These are phyloP conservation scores for Biancaea sappan DNA, from an alignment of 306 rosid species.

Conservation along the genomic window DNA sequence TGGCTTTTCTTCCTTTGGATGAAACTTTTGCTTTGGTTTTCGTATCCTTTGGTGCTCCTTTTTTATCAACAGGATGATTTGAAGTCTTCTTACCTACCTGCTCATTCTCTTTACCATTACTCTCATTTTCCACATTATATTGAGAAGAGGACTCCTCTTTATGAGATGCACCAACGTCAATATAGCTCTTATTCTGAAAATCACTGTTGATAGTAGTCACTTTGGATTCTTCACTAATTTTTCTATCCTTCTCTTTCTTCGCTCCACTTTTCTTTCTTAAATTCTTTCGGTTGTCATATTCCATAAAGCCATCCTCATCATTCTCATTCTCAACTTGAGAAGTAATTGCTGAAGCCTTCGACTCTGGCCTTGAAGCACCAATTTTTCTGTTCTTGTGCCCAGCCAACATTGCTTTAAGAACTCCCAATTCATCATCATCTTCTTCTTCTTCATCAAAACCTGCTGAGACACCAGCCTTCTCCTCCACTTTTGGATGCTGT, in stretches of 20 bases:
- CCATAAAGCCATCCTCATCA: slow-evolving; percentile 45
- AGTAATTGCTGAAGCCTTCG: slow-evolving; percentile 29
- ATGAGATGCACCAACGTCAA: slow-evolving; percentile 38
- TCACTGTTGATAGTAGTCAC: slow-evolving; percentile 31
- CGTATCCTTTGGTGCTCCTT: slow-evolving; percentile 52
- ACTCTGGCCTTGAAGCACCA: slow-evolving; percentile 33
- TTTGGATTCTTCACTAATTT: slow-evolving; percentile 44
- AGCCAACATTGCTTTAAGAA: slow-evolving; percentile 73
- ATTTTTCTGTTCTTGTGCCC: slow-evolving; percentile 58
- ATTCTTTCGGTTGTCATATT: slow-evolving; percentile 54
- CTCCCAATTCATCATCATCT: slow-evolving; percentile 50
- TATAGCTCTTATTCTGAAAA: slow-evolving; percentile 31
- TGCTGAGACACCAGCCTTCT: slow-evolving; percentile 18
- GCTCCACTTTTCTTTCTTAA: slow-evolving; percentile 58
- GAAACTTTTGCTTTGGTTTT: slow-evolving; percentile 52
- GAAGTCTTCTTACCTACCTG: slow-evolving; percentile 46
- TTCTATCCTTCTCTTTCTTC: slow-evolving; percentile 62
- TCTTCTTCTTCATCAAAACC: slow-evolving; percentile 41
- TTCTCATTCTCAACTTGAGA: slow-evolving; percentile 48
- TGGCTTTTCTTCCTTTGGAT: slow-evolving; percentile 72
- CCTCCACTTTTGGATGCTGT: slow-evolving; percentile 10
- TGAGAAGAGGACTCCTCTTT: slow-evolving; percentile 50
- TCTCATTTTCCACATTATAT: slow-evolving; percentile 33
- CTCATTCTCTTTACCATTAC: slow-evolving; percentile 43
- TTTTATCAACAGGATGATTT: slow-evolving; percentile 47